These are phyloP conservation scores for Exophiala mesophila DNA, from an alignment of 2,329 filamentous ascomycete species.

Conservation along the genomic window DNA sequence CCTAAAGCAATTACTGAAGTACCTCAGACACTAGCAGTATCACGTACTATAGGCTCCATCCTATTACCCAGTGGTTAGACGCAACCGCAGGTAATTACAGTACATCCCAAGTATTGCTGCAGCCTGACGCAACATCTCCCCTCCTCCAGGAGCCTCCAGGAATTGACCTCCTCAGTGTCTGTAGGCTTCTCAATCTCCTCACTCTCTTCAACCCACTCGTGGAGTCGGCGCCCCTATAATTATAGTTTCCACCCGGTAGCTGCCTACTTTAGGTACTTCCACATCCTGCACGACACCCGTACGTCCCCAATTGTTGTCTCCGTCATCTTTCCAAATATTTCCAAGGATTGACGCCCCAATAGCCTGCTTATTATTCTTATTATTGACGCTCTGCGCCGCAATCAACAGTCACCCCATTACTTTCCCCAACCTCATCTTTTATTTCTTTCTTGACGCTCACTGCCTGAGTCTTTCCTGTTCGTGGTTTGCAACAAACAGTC, in stretches of 20 bases:
- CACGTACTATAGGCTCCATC: too few relatives aligned
- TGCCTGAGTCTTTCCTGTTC: not conserved
- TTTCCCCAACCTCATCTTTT: not conserved
- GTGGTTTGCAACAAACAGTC: not conserved
- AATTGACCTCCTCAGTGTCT: too few relatives aligned
- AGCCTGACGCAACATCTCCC: not conserved
- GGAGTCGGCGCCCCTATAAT: too few relatives aligned
- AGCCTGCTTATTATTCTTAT: not conserved
- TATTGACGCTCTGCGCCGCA: not conserved
- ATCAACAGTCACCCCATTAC: not conserved
- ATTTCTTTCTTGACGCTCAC: not conserved
- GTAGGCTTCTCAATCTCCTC: too few relatives aligned
- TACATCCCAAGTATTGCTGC: not conserved
- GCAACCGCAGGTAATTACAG: too few relatives aligned
- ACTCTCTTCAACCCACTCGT: too few relatives aligned
- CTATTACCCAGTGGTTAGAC: too few relatives aligned
- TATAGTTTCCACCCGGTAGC: too few relatives aligned
- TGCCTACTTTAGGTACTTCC: too few relatives aligned
- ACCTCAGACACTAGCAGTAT: too few relatives aligned
- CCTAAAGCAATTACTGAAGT: too few relatives aligned
- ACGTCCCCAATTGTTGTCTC: not conserved
- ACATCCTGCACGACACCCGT: not conserved
- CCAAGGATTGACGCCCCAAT: not conserved
- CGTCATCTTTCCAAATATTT: not conserved
- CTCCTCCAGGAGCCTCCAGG: not conserved